Evolutionary conservation across 371 early-diverging fungal species (phyloP).

Genomic region (Saksenaea vasiformis): DNA sequence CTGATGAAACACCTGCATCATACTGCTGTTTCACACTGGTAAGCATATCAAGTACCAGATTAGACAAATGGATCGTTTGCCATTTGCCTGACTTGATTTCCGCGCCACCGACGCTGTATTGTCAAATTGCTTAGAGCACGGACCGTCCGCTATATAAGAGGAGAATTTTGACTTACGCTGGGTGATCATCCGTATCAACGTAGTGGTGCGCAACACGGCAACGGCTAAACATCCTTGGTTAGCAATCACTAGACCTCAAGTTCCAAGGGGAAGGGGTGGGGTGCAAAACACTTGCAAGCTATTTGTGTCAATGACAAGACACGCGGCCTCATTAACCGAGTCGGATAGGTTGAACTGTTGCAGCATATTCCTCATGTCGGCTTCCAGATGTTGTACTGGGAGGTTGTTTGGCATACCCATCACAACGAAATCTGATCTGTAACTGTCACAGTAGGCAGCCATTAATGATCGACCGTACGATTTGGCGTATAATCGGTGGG

Average conservation of each 20-base stretch:
- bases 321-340: constrained; percentile 46
- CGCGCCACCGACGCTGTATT: background rate
- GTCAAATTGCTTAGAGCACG: background rate
- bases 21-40: constrained; percentile 26
- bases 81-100: constrained; percentile 12
- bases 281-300: constrained; percentile 39
- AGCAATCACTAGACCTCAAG: background rate
- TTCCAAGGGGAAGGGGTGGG: background rate
- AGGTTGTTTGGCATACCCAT: constrained; percentile 61
- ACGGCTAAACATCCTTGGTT: constrained; percentile 22
- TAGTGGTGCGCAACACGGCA: constrained; percentile 38
- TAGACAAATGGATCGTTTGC: constrained; percentile 27
- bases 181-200: constrained; percentile 11
- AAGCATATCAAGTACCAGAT: constrained; percentile 31
- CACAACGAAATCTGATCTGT: constrained; percentile 64
- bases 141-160: background rate
- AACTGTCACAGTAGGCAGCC: constrained; percentile 58
- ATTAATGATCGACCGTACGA: constrained; percentile 69
- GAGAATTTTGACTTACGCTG: background rate
- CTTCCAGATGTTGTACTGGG: constrained; percentile 51
- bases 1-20: constrained; percentile 23
- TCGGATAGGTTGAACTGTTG: constrained; percentile 43
- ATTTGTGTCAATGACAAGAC: constrained; percentile 60
- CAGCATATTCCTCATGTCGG: constrained; percentile 55
- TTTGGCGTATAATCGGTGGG: constrained; percentile 58